A percentile compares a stretch with the other conserved stretches of the same genome.
These are phyloP conservation scores for Verticillium zaregamsianum DNA, from an alignment of 2,329 filamentous ascomycete genomes.

Conservation along the genomic window DNA sequence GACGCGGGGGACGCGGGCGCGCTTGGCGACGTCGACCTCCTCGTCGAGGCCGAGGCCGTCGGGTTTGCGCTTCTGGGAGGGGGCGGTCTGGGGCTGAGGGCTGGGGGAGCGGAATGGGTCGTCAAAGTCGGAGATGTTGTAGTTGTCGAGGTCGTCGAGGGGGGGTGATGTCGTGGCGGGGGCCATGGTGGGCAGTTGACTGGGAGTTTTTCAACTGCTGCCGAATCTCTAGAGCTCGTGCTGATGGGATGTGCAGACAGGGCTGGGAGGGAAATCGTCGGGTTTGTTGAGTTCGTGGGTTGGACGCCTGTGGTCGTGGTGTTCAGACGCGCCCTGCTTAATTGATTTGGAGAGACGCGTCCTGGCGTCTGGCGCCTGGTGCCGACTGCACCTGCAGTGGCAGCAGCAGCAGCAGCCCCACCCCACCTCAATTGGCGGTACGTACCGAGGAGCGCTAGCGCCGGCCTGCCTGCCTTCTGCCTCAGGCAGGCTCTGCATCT, in stretches of 20 bases:
- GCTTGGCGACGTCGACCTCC: slow-evolving; percentile 77
- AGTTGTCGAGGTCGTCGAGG: slow-evolving; percentile 69
- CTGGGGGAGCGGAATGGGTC: slow-evolving; percentile 46
- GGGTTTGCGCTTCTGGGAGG: slow-evolving; percentile 44
- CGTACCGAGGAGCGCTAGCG: not conserved
- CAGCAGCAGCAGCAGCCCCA: not conserved
- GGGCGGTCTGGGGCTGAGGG: slow-evolving; percentile 26
- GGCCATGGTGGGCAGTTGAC: not conserved
- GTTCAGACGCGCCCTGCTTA: not conserved
- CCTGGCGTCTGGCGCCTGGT: not conserved
- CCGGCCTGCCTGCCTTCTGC: not conserved
- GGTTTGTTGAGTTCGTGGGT: not conserved
- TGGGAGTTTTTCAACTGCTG: no score
- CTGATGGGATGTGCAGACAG: no score
- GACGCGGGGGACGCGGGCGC: slow-evolving; percentile 64
- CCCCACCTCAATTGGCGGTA: not conserved
- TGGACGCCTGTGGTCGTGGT: not conserved
- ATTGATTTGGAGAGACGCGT: slow-evolving; percentile 1
- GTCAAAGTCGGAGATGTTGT: slow-evolving; percentile 56
- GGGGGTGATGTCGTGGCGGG: not conserved
- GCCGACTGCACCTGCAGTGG: not conserved
- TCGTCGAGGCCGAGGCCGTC: slow-evolving; percentile 74
- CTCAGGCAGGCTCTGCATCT: slow-evolving; percentile 1
- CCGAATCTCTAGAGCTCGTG: no score
- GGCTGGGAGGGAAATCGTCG: not conserved